These are phyloP conservation scores for Melanomma pulvis-pyrius DNA, from an alignment of 495 filamentous ascomycete genomes.

Conservation along the genomic window DNA sequence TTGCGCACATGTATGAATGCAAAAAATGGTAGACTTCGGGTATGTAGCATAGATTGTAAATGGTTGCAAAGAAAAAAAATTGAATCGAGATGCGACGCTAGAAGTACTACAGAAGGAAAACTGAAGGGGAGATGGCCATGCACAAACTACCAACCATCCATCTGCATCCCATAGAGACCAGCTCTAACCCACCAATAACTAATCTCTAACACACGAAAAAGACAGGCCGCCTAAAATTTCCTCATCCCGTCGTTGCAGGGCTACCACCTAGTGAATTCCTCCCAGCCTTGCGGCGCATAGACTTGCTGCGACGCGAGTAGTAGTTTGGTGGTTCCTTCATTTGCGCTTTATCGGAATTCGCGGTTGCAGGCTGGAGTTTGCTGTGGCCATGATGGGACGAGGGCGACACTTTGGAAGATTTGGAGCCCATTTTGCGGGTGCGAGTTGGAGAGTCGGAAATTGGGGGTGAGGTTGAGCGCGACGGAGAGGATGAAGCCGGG, in stretches of 20 bases:
- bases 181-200: not conserved
- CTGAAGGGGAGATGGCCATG: not conserved
- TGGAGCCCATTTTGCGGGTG: constrained; percentile 18
- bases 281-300: constrained; percentile 21
- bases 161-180: not conserved
- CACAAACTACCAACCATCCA: not conserved
- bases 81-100: not conserved
- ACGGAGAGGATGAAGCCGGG: not conserved
- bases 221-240: too few species aligned
- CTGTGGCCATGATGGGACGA: not conserved
- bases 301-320: constrained; percentile 27
- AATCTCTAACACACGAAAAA: not conserved
- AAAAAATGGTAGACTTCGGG: not conserved
- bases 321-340: constrained; percentile 29
- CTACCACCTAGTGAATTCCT: not conserved
- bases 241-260: not conserved
- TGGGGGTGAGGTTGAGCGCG: constrained; percentile 1
- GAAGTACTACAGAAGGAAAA: not conserved
- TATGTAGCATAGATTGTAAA: not conserved
- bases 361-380: constrained; percentile 19
- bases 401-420: constrained; percentile 1
- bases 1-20: too few species aligned
- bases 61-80: not conserved
- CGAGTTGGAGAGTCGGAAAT: not conserved
- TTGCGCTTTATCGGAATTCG: constrained; percentile 18